Evolutionary conservation across 2,329 filamentous ascomycete genomes (phyloP), one percentile per base, ranked within the genome.

Genomic region (Aureobasidium sp.): DNA sequence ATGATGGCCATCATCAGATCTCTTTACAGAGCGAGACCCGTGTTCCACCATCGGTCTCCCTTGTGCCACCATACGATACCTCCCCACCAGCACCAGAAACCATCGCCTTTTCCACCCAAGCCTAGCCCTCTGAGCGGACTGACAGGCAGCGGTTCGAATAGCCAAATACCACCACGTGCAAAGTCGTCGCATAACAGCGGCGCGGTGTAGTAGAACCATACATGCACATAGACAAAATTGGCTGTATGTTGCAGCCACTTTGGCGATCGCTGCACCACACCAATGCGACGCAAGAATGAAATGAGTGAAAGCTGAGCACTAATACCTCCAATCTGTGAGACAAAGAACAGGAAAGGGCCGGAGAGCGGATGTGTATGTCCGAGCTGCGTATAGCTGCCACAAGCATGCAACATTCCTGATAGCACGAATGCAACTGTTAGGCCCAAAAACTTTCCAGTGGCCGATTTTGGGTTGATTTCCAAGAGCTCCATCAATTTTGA

Each of bases 71-170:
- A 78, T 24, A 85, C 71, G 64, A 82, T 76, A 24, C 79, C 72
- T 35, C 77, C 71, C 65, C 80, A 78, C 83, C 87, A 91, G 67
- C 88, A 83, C 83, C 84, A 89, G 79, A 84, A 86, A 0, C 79
- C 75, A 68, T 89, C 85, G 0, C 81, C 83, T 19, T 78, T 73
- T 1, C 77, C 75, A 0, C 87, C 88, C 37, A 87, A 77, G 0
- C 88, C 87, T 17, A 92, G 37, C 1, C 81, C 82, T 29, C 90
- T 79, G n/a, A 91, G 70, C 0, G 81, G 70, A 60, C 90, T 95
- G 9, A 93, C 66, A 0, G 91, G 90, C n/a, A 96, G 75, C 0
- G 91, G 90, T 73, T 97, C 91, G 64, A 85, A 85, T 15, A 95
- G 73, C 89, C 89, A 96, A 0, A 96, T 69, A 0, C 90, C 91